phyloP scores from a whole-genome alignment of 371 early-diverging fungal species.

The Dichotomocladium elegans region DNA sequence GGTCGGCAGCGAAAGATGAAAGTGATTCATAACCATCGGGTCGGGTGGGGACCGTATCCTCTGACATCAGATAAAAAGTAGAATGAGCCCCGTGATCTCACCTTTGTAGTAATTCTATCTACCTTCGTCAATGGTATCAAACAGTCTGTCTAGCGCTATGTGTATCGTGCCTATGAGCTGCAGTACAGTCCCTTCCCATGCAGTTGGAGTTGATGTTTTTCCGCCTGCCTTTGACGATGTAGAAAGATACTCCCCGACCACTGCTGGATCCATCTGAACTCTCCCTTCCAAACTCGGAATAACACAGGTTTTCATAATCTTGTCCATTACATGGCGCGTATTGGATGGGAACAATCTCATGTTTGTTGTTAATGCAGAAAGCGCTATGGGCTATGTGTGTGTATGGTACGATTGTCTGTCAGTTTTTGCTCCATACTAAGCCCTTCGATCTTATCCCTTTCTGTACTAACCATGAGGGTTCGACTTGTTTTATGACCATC shows the following conservation, averaged over 20 bases:
- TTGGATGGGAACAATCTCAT: slow-evolving; percentile 52
- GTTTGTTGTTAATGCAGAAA: slow-evolving; percentile 43
- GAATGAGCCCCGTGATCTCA: background rate
- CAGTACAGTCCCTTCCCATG: slow-evolving; percentile 46
- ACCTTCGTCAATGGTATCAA: slow-evolving; percentile 63
- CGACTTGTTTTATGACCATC: too few species aligned
- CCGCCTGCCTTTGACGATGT: slow-evolving; percentile 38
- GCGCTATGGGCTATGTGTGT: slow-evolving; percentile 43
- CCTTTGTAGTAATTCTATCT: background rate
- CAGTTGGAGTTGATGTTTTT: slow-evolving; percentile 36
- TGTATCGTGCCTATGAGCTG: slow-evolving; percentile 52
- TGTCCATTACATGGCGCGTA: slow-evolving; percentile 49
- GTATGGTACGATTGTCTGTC: too few species aligned
- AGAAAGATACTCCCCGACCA: slow-evolving; percentile 41
- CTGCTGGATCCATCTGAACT: slow-evolving; percentile 24
- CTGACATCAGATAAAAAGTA: slow-evolving; percentile 20
- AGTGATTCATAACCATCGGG: slow-evolving; percentile 25
- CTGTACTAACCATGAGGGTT: slow-evolving; percentile 43
- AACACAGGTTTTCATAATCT: slow-evolving; percentile 43
- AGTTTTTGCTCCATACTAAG: too few species aligned
- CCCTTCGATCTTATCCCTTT: background rate
- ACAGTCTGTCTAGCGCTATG: slow-evolving; percentile 43
- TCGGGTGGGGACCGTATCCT: slow-evolving; percentile 14
- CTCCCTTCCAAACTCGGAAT: slow-evolving; percentile 37
- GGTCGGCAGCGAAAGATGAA: slow-evolving; percentile 25